Evolutionary conservation across 192 early-diverging fungal genomes (phyloP), one percentile per base, ranked within the genome.

Genomic region (Phlyctochytrium arcticum): DNA sequence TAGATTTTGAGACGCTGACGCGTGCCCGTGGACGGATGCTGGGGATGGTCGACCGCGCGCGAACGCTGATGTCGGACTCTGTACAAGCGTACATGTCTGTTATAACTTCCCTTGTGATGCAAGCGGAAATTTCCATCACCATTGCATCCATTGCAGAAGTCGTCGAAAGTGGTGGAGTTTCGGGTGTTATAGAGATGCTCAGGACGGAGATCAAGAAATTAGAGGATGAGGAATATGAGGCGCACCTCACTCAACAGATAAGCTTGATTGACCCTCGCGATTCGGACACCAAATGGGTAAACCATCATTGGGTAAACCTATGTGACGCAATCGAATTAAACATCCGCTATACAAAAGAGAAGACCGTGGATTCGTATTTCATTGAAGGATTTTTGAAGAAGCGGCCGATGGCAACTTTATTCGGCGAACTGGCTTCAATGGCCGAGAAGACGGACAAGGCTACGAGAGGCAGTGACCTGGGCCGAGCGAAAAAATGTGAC

Each of bases 361-460:
- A 51, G 26, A 51, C 50, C 12, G 26, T 51, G 26, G 50, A 51
- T 51, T 17, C 50, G 12, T 51, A 51, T 26, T 51, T 51, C 26
- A 51, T 51, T 10, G 50, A 51, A 26, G 26, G 50, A 51, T 51
- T 51, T 24, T 24, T 51, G 50, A 51, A 51, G 26, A 51, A 51
- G 24, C 0, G 26, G 26, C 50, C 50, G 12, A 2, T 51, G 50
- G 3, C 26, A 12, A 26, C 50, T 26, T 24, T 51, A 23, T 51
- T 23, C 24, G 50, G 50, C 24, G 50, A 51, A 26, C 26, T 23
- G 50, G 26, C 19, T 10, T 51, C 50, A 26, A 51, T 51, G 12
- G 50, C 50, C 17, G 50, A 51, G 26, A 51, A 17, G 50, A 23
- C 50, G 50, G 42, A 44, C 42, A 44, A 44, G 21, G 42, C 42